Evolutionary conservation across 805 yeast genomes (phyloP), one percentile per base, ranked within the genome.

Genomic region (Candida maris): DNA sequence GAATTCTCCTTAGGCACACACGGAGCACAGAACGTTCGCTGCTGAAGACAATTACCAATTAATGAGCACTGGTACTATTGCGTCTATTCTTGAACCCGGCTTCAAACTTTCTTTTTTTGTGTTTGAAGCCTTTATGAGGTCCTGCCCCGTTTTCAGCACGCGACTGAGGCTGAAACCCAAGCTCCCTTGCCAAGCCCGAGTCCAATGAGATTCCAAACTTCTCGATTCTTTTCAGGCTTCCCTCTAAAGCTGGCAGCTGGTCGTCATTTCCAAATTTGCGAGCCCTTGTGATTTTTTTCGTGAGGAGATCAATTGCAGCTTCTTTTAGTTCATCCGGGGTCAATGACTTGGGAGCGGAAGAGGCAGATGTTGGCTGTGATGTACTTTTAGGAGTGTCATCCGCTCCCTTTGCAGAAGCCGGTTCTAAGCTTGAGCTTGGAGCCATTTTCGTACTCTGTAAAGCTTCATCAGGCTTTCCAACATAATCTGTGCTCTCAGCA

Each of bases 131-230:
- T 22, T 19, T n/a, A 26, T 26, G 37, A 17, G 12, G 16, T 18
- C 20, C 28, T 9, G 24, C 20, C 17, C 39, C 24, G 16, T 21
- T 28, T 21, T 33, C 33, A 15, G 30, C 32, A 27, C 27, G 26
- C 4, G 41, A 15, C 27, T 46, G 35, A 13, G 41, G 38, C 28
- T 45, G 75, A 28, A 76, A 53, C 0, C 88, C 88, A 31, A 83
- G 67, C 52, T 82, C 88, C 45, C 64, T 67, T 24, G 87, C 88
- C 46, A 83, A 61, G 7, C 80, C 73, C 27, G 84, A 77, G 39
- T 79, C 79, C 23, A 70, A 57, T 43, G 79, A 82, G 33, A 86
- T 75, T 19, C 97, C 97, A 56, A 87, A 89, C 65, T 85, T 87
- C 57, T 81, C 81, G 45, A 88, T 77, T 56, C 95, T 76, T 24